Evolutionary conservation across 352 stramenopile genomes (phyloP), one percentile per base, ranked within the genome.

Genomic region (Phytophthora brassicae): DNA sequence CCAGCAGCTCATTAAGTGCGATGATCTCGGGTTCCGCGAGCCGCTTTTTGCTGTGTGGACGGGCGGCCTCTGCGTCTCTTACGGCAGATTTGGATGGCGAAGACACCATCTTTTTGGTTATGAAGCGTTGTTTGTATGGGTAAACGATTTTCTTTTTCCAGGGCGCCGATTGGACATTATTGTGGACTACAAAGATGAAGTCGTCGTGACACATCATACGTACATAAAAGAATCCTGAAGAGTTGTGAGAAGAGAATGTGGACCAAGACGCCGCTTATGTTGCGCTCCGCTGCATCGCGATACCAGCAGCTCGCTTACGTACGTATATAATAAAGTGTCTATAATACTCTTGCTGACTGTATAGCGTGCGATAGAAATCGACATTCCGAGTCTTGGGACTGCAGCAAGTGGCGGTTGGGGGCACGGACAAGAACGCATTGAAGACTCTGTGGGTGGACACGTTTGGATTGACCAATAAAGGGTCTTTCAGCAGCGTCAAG

Each of bases 371-470:
- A n/a, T 36, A 77, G 74, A 79, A 79, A 44, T 89, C 79, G 41
- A 83, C 88, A 23, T 99, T 98, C 79, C 82, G 88, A 57, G 89
- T 99, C 55, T 79, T 99, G 17, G 97, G 97, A 22, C 70, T 99
- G 45, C 97, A 99, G 80, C 97, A 99, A 79, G 87, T 99, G 36
- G 97, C 97, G 20, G 96, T 99, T 39, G 97, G 97, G 47, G 90
- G 84, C 24, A 46, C 87, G 1, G 77, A 97, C 70, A 99, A 98
- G 72, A 66, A 64, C 41, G 75, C 80, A 22, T 72, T 99, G n/a
- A 86, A 70, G 62, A 69, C 86, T 22, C 68, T 97, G 3, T 97
- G 89, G 90, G 79, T 88, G 23, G 86, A 94, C 62, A 75, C 87
- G 23, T 84, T 97, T 23, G 88, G 89, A 3, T 57, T 97, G 12